Conservation (phyloP, 768 basidiomycete genomes). For the Lyophyllum semitale region DNA sequence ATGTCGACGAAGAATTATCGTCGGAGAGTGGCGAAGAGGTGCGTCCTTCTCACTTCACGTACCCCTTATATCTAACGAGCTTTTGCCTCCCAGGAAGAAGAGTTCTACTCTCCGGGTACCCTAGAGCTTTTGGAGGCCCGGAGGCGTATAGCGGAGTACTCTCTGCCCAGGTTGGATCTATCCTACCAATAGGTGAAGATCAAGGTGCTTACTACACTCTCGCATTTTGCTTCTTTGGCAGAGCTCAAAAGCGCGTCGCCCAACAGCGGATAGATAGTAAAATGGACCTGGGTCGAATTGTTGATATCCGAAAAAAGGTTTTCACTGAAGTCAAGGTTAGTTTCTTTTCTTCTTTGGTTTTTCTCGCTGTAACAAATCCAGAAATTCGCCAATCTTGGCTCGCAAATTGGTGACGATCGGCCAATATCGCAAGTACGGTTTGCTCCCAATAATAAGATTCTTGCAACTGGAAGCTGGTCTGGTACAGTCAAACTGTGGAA, state of each 20-base stretch:
- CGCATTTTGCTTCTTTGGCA: conserved; percentile 49
- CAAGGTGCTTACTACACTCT: conserved; percentile 78
- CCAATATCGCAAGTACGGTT: conserved; percentile 94
- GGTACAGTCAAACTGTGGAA: conserved; percentile 96
- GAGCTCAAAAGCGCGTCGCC: conserved; percentile 93
- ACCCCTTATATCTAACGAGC: conserved; percentile 2
- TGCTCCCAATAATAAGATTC: conserved; percentile 83
- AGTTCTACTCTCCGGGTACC: conserved; percentile 94
- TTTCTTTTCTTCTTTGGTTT: background rate
- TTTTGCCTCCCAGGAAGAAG: conserved; percentile 68
- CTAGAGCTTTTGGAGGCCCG: conserved; percentile 85
- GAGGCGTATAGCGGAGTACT: conserved; percentile 87
- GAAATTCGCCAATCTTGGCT: conserved; percentile 92
- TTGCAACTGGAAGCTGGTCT: conserved; percentile 96
- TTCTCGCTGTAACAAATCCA: conserved; percentile 25
- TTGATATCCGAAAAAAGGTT: conserved; percentile 90
- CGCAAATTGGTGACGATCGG: conserved; percentile 96
- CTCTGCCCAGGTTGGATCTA: conserved; percentile 89
- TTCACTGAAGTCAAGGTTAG: conserved; percentile 88
- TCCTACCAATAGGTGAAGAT: conserved; percentile 50
- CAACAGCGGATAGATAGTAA: conserved; percentile 90
- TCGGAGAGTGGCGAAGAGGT: conserved; percentile 81
- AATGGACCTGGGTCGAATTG: conserved; percentile 83
- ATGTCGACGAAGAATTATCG: conserved; percentile 68
- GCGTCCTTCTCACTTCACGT: conserved; percentile 16